Base-by-base conservation (phyloP, 2,329 filamentous ascomycete genomes). In the Hypoxylon sp. region DNA sequence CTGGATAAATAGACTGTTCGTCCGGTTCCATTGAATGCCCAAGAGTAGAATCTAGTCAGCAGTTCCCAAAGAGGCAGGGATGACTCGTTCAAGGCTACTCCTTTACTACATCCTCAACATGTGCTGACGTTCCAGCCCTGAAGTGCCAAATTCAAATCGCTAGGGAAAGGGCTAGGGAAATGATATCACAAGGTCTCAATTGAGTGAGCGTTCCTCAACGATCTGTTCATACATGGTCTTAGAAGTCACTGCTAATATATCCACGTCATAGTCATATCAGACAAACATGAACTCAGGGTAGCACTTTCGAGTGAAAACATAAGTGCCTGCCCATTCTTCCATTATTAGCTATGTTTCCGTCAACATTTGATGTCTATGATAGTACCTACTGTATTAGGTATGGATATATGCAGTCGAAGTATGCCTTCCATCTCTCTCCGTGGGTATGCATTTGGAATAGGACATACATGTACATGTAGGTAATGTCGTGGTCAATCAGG, bases 191-290 rank as follows among this genome's bases (percentile, higher is more conserved):
- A 39, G 14, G 24, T 44, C 42, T 14, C 47, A 22, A 22, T 19
- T 5, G 19, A 44, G 35, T n/a, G 44, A 26, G 33, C 8, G 35
- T 33, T 31, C 9, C 44, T 39, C 19, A 9, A 29, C 35, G 10
- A 5, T 31, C 5, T 26, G 24, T 22, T 4, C 10, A 46, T 22
- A 35, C 37, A 31, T 6, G 8, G 8, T 31, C 35, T 19, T 35
- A 33, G 52, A 59, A 51, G 51, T 52, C 8, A 31, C 39, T 17
- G n/a, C 33, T 31, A 14, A 8, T 44, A 11, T 35, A 5, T 39
- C 47, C 48, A 68, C 66, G 65, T 57, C 62, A 63, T 60, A 48
- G 22, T 63, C 54, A 50, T 63, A 58, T 22, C 37, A 71, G 31
- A 14, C 61, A 66, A 67, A 51, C 53, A 58, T 47, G 35, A 46